Base-by-base conservation (phyloP, 1,139 yeast genomes). In the Nakaseomyces kungkrabaensis region DNA sequence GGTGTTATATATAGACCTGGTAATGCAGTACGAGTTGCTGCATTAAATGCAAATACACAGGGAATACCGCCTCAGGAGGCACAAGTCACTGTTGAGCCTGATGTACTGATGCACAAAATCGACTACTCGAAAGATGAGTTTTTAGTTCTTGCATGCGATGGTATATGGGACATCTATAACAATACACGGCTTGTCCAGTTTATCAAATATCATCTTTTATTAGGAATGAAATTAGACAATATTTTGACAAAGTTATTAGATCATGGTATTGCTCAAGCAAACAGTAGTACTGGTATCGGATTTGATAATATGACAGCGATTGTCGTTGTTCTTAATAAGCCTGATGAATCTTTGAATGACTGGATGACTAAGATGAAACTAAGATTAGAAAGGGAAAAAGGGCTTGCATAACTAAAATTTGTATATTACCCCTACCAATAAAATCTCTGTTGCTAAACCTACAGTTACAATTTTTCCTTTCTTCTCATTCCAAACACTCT, bases 301-400 rank as follows among this genome's bases (percentile, higher is more conserved):
- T 84, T 82, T 60, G 94, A 85, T 63, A 85, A 85, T 61, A 84
- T 84, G 92, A 83, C 90, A 1, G 69, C 82, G 31, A 74, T 82
- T 7, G 76, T 84, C 4, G 73, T 84, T 13, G 85, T 85, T 1
- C 59, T 82, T 40, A 86, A 82, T 59, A 64, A 62, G 41, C 68
- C 68, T 9, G 68, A 66, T 4, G 69, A 68, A 47, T 62, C 71
- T 9, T 62, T 82, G 41, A 76, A 77, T 25, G 74, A 73, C 37
- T 84, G 92, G 92, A 76, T 80, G 58, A 66, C 67, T 5, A 63
- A 66, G 52, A 78, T 82, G 75, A 78, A 74, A 58, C 59, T 67
- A 25, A 73, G 75, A 52, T 63, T 78, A 3, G 71, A 75, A 45
- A 71, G 71, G 50, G 85, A 79, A 59, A 77, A 74, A 56, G 66